phyloP scores from a whole-genome alignment of 225 moss, liverwort and hornwort species.

The Polytrichum formosum region DNA sequence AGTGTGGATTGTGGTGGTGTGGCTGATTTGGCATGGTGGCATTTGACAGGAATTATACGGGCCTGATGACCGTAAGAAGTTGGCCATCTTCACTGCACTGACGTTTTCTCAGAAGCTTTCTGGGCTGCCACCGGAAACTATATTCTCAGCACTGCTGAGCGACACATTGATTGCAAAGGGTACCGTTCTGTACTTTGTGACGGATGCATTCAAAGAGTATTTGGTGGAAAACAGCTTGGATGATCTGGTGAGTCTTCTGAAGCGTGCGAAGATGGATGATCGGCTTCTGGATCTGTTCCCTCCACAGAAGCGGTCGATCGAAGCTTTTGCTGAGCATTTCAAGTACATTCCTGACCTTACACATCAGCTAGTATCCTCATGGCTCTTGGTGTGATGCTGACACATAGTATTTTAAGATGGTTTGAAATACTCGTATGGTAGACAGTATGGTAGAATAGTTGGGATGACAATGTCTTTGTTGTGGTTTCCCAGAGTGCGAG shows the following conservation, averaged over 20 bases:
- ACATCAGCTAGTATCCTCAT: no score
- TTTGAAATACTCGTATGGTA: neutral
- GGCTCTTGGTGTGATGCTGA: no score
- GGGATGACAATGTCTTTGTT: no score
- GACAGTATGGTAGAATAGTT: neutral
- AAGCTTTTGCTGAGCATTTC: slow-evolving; percentile 94
- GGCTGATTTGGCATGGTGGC: neutral
- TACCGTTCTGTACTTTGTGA: slow-evolving; percentile 82
- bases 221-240: slow-evolving; percentile 93
- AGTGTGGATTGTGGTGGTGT: no score
- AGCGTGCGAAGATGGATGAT: slow-evolving; percentile 99
- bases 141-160: slow-evolving; percentile 82
- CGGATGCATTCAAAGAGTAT: slow-evolving; percentile 86
- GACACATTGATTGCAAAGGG: slow-evolving; percentile 88
- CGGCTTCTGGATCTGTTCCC: slow-evolving; percentile 89
- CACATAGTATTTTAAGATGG: no score
- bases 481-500: no score
- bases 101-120: slow-evolving; percentile 98
- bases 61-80: slow-evolving; percentile 83
- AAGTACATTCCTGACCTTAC: slow-evolving; percentile 34
- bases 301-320: slow-evolving; percentile 88
- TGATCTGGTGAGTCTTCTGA: slow-evolving; percentile 86
- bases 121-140: slow-evolving; percentile 94
- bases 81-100: slow-evolving; percentile 94
- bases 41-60: slow-evolving; percentile 74